A percentile compares a stretch with the other conserved stretches of the same genome.
phyloP scores from a whole-genome alignment of 1,284 basidiomycete species.

The Moesziomyces antarcticus region DNA sequence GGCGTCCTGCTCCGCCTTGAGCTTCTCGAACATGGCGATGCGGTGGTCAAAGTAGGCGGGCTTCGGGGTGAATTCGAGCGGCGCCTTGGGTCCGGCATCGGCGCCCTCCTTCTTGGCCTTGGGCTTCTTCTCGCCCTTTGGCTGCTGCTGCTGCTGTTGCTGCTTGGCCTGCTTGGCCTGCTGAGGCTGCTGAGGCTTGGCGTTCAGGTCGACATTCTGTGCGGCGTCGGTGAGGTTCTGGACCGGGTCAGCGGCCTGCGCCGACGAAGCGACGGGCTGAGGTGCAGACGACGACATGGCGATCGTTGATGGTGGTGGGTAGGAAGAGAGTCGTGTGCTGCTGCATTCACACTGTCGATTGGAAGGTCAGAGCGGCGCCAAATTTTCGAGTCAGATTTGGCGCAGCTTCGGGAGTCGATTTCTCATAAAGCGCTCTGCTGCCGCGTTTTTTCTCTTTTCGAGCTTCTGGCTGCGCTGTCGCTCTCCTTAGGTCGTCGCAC shows the following conservation, averaged over 20 bases:
- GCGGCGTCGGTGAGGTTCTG: slow-evolving; percentile 49
- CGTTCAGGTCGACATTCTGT: slow-evolving; percentile 41
- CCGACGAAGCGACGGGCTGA: slow-evolving; percentile 52
- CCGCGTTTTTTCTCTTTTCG: slow-evolving; percentile 2
- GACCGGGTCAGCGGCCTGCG: slow-evolving; percentile 48
- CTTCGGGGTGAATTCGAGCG: slow-evolving; percentile 76
- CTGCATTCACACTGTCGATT: neutral
- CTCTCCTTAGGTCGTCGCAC: slow-evolving; percentile 9
- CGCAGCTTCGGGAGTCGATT: neutral
- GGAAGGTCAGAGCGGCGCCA: slow-evolving; percentile 13
- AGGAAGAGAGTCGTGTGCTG: neutral
- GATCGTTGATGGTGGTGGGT: slow-evolving; percentile 4
- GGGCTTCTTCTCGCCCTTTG: slow-evolving; percentile 57
- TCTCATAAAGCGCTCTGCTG: neutral
- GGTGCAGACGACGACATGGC: slow-evolving; percentile 46
- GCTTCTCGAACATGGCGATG: slow-evolving; percentile 87
- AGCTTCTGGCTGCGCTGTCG: neutral
- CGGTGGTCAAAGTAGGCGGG: slow-evolving; percentile 90
- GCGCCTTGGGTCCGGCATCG: slow-evolving; percentile 44
- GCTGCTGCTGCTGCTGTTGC: slow-evolving; percentile 31
- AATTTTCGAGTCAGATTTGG: slow-evolving; percentile 14
- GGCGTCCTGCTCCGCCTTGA: slow-evolving; percentile 87
- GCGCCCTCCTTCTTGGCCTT: slow-evolving; percentile 49
- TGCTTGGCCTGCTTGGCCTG: slow-evolving; percentile 20
- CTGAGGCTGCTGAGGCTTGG: slow-evolving; percentile 21